Percentiles rank a stretch among this genome's conserved stretches.
Conservation (phyloP, 768 basidiomycete species). For the Royoungia palumana region DNA sequence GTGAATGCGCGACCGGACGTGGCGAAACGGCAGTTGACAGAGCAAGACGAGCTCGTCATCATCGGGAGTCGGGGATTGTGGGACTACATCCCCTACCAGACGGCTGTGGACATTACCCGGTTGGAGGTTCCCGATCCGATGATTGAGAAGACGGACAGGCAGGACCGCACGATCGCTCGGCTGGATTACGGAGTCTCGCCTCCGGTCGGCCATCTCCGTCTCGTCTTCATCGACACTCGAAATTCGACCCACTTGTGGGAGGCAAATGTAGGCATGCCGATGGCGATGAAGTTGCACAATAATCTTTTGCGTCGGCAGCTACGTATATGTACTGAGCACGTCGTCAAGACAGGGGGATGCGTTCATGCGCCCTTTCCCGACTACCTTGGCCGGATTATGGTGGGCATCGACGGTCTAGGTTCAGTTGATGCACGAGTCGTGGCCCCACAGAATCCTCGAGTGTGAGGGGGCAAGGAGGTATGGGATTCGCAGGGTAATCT, state of each 20-base stretch:
- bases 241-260: conserved; percentile 98
- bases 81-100: conserved; percentile 93
- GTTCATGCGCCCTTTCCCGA: conserved; percentile 98
- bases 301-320: conserved; percentile 78
- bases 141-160: conserved; percentile 63
- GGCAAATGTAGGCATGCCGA: conserved; percentile 77
- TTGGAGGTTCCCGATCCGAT: conserved; percentile 65
- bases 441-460: conserved; percentile 93
- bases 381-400: conserved; percentile 78
- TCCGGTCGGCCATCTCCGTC: conserved; percentile 81
- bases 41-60: conserved; percentile 94
- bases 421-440: conserved; percentile 73
- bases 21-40: conserved; percentile 60
- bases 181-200: conserved; percentile 78
- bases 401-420: conserved; percentile 89
- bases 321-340: conserved; percentile 90
- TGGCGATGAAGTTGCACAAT: conserved; percentile 90
- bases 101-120: conserved; percentile 92
- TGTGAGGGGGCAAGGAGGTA: conserved; percentile 82
- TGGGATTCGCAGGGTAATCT: conserved; percentile 61
- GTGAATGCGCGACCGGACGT: conserved; percentile 89
- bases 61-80: conserved; percentile 90
- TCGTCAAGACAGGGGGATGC: conserved; percentile 99
- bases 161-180: conserved; percentile 57
- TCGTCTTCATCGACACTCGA: conserved; percentile 97